Evolutionary conservation across 106 monocot genomes (phyloP).

Genomic region (Alisma plantagoaquatica): DNA sequence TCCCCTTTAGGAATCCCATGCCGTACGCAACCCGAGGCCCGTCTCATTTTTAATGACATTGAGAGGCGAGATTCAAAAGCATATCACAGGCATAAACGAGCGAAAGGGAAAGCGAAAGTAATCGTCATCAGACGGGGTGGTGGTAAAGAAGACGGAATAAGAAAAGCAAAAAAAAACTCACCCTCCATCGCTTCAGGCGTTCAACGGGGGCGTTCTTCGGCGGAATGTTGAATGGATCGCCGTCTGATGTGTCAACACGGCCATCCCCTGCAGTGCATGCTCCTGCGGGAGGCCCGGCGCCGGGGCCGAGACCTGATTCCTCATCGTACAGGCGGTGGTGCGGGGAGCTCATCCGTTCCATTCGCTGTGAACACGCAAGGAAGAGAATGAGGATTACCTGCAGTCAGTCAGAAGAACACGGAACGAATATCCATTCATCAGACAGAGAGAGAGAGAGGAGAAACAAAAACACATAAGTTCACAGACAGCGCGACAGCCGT

Average conservation of each 20-base stretch:
- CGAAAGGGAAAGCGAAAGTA: not conserved
- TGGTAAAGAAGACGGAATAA: not conserved
- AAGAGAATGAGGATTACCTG: no score
- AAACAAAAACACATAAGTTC: no score
- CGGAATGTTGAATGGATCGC: conserved; percentile 3
- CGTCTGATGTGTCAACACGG: not conserved
- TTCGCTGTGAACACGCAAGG: no score
- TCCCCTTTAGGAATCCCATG: not conserved
- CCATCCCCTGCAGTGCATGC: not conserved
- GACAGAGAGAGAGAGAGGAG: no score
- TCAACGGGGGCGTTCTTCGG: conserved; percentile 4
- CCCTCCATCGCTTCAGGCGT: conserved; percentile 11
- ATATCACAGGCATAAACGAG: not conserved
- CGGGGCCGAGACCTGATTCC: not conserved
- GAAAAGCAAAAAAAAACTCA: not conserved
- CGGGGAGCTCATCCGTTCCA: not conserved
- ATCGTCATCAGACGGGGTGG: not conserved
- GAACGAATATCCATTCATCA: no score
- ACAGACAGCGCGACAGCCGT: no score
- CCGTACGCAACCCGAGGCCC: not conserved
- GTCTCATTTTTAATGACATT: not conserved
- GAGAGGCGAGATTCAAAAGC: not conserved
- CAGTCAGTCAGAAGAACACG: no score
- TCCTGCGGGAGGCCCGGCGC: not conserved
- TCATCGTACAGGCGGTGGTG: not conserved